Base-by-base conservation (phyloP, 2,329 filamentous ascomycete genomes). In the Pseudopithomyces maydicus region DNA sequence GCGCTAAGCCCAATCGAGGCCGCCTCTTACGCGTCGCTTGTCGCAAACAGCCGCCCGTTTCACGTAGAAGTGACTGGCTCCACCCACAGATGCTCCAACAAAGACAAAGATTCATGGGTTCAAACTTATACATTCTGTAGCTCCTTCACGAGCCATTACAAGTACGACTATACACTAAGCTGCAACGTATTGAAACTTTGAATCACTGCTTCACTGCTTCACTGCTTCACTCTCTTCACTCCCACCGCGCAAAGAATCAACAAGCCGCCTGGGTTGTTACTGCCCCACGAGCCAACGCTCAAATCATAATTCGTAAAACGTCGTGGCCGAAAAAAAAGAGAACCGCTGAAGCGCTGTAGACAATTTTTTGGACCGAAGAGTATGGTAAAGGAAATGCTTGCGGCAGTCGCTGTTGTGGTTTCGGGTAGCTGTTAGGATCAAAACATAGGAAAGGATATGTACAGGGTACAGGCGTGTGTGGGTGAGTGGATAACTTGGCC, bases 361-460 rank as follows among this genome's bases (percentile, higher is more conserved):
- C 22, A 19, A 50, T 47, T 29, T 29, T 38, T 44, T 19, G 14
- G 29, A 36, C n/a, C 29, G 17, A 23, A 32, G 20, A 41, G 32
- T 17, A 33, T 12, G 5, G n/a, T 19, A 36, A 17, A 38, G 35
- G 42, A 33, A 39, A 39, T 32, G 32, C n/a, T 32, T 50, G 35
- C 39, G n/a, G 35, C 23, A 51, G 42, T 20, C 12, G 45, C 32
- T 42, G 53, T 23, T 20, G 52, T 33, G 19, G 17, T 26, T n/a
- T 10, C 17, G 15, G n/a, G 39, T 42, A 26, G 22, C 23, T 17
- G 46, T 45, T 45, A 19, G 35, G 35, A 26, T 12, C 19, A 12
- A 33, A 29, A 57, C 50, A 57, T 46, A 54, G 26, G 50, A 54
- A 54, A 57, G 26, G 47, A 23, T 51, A 42, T 54, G 39, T 57